Evolutionary conservation across 139 green algal genomes (phyloP), one percentile per base, ranked within the genome.

Genomic region (Micractinium sp.): DNA sequence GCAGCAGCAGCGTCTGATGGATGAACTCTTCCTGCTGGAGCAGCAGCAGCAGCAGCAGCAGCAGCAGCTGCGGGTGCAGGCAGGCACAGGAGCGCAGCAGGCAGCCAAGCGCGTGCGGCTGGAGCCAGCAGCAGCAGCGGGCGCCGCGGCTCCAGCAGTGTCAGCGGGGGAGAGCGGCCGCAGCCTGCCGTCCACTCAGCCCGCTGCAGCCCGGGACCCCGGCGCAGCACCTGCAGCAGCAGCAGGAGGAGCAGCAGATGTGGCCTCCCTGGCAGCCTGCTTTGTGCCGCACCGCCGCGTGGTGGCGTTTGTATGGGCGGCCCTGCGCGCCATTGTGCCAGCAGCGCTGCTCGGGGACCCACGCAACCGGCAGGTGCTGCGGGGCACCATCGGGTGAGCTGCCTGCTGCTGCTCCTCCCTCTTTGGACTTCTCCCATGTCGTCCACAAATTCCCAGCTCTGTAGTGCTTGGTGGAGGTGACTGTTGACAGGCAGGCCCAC

Each of bases 221-320:
- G 71, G 78, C 82, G 71, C 85, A 85, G 66, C 77, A 82, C 63
- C 69, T 56, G 77, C 63, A 85, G 39, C 38, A 87, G 81, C 56
- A 66, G 82, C 25, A 56, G 67, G 69, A 66, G 67, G 75, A 81
- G 79, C 84, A 33, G 18, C 69, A 39, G 2, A 3, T 13, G 33
- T 38, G 39, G 23, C 69, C 23, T 83, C 86, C 47, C 76, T 95
- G 73, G 90, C 93, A 7, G 87, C 85, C 36, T 93, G 90, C 47
- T 93, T 88, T 87, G 86, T 94, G 29, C 91, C 94, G 7, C 87
- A 93, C 79, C 39, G 27, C 7, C 81, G 85, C 15, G 96, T 98
- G 33, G 75, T 88, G 18, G 81, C 88, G 0, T 97, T 97, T 88
- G 56, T 97, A 71, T 98, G 94, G 96, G 91, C 92, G 9, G 92